Evolutionary conservation across 179 eudicot genomes (phyloP).

Genomic region (Carnegiea gigantea): DNA sequence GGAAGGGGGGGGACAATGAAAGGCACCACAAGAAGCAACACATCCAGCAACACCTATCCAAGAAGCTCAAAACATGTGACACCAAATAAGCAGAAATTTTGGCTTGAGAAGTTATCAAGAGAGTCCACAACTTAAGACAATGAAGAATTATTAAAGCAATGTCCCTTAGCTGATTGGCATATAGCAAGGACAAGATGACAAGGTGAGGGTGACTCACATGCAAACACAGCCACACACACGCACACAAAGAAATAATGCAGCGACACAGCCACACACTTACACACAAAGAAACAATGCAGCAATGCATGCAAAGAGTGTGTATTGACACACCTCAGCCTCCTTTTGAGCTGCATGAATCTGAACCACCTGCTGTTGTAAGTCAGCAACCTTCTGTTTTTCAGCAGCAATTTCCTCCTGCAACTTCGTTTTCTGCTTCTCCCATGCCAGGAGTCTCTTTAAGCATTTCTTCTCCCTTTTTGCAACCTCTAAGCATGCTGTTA

Average conservation of each 20-base stretch:
- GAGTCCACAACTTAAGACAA: neutral
- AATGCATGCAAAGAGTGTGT: slow-evolving; percentile 8
- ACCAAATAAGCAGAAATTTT: neutral
- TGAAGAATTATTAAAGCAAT: slow-evolving; percentile 3
- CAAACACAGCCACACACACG: neutral
- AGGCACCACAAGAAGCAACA: neutral
- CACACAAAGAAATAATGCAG: neutral
- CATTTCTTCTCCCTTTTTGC: slow-evolving; percentile 92
- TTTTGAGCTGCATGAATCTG: slow-evolving; percentile 65
- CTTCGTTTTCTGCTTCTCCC: slow-evolving; percentile 94
- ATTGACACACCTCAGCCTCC: slow-evolving; percentile 66
- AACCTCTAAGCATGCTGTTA: slow-evolving; percentile 70
- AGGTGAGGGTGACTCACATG: no score
- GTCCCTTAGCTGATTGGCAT: slow-evolving; percentile 10
- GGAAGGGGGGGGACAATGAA: neutral
- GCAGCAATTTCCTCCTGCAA: slow-evolving; percentile 85
- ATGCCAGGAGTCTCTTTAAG: slow-evolving; percentile 80
- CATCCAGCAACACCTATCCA: neutral
- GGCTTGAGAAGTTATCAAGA: slow-evolving; percentile 11
- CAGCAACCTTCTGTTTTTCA: slow-evolving; percentile 65
- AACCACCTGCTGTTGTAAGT: slow-evolving; percentile 60
- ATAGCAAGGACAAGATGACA: neutral
- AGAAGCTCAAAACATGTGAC: neutral
- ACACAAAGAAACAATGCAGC: neutral
- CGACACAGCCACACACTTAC: neutral